phyloP scores from a whole-genome alignment of 1,284 basidiomycete genomes.

The Cerioporus squamosus region DNA sequence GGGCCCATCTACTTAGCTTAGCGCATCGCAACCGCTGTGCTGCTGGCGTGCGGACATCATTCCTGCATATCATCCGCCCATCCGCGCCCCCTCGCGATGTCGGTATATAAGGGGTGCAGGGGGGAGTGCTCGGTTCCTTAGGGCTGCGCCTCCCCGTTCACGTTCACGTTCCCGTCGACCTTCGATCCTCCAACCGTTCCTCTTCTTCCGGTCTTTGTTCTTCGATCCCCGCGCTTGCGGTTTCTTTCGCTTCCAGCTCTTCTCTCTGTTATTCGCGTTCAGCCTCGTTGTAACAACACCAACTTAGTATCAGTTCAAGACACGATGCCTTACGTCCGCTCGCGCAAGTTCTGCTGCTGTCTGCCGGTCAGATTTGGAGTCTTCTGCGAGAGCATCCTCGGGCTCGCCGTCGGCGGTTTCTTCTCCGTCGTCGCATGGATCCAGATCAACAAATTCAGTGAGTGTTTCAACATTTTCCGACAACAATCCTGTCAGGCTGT shows the following conservation, averaged over 20 bases:
- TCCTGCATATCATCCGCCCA: no score
- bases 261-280: not conserved
- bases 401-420: constrained; percentile 46
- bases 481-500: not conserved
- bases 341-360: constrained; percentile 60
- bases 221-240: constrained; percentile 12
- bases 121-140: not conserved
- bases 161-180: constrained; percentile 6
- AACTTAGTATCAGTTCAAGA: not conserved
- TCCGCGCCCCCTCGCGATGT: not conserved
- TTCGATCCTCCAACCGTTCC: constrained; percentile 9
- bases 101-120: constrained; percentile 17
- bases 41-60: no score
- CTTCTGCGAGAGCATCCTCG: constrained; percentile 55
- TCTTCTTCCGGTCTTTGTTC: not conserved
- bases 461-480: constrained; percentile 8
- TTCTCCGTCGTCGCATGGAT: constrained; percentile 51
- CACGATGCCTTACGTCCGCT: constrained; percentile 34
- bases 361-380: constrained; percentile 66
- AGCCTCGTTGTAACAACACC: no score
- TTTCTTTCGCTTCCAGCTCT: not conserved
- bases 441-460: constrained; percentile 28
- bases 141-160: constrained; percentile 22
- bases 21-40: no score
- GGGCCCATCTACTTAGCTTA: no score